Evolutionary conservation across 768 basidiomycete species (phyloP).

Genomic region (Suillus bovinus): DNA sequence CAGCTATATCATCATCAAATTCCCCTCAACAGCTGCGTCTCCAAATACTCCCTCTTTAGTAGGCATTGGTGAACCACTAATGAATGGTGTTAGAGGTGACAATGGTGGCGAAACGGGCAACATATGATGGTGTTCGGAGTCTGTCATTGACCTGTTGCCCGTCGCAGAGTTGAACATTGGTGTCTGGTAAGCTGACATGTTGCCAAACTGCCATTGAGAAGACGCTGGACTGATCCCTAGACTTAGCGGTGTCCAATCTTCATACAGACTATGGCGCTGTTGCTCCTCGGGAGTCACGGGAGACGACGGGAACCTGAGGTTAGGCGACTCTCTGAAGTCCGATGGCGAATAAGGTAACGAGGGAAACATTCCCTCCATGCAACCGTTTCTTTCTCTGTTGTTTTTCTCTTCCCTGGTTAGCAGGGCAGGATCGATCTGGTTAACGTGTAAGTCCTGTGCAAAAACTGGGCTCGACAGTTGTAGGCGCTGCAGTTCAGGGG

Average conservation of each 20-base stretch:
- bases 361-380: not conserved
- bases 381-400: not conserved
- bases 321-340: not conserved
- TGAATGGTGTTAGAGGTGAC: not conserved
- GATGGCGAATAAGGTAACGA: no score
- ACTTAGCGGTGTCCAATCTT: not conserved
- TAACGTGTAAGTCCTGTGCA: not conserved
- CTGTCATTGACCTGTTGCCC: not conserved
- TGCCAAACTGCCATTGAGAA: not conserved
- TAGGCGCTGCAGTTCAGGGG: conserved; percentile 23
- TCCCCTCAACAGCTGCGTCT: not conserved
- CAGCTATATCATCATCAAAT: not conserved
- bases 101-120: not conserved
- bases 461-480: conserved; percentile 18
- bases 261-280: not conserved
- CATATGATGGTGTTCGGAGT: not conserved
- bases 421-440: conserved; percentile 31
- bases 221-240: not conserved
- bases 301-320: not conserved
- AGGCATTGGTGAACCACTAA: not conserved
- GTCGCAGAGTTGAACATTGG: not conserved
- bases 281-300: not conserved
- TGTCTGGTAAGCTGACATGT: not conserved
- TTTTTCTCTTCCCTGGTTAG: conserved; percentile 19
- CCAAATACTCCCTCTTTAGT: not conserved